phyloP scores from a whole-genome alignment of 1,284 basidiomycete species.

The Microbotryomycetes sp. region DNA sequence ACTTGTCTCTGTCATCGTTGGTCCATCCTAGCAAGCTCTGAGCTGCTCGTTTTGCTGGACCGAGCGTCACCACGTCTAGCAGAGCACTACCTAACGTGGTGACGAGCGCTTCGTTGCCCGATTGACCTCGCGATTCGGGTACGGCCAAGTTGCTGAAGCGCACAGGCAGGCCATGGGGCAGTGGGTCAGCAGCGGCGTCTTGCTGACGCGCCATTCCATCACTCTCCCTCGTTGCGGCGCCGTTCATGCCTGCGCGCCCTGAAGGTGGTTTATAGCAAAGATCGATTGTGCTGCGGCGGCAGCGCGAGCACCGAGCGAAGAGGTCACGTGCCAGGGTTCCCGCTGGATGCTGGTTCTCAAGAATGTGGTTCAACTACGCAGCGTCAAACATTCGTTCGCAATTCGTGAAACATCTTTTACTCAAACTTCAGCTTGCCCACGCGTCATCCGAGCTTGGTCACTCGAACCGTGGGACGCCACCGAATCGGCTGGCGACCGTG shows the following conservation, averaged over 20 bases:
- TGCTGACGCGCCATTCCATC: not conserved
- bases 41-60: slow-evolving; percentile 9
- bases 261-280: not conserved
- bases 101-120: slow-evolving; percentile 19
- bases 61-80: slow-evolving; percentile 15
- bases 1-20: not conserved
- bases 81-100: slow-evolving; percentile 9
- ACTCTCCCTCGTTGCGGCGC: not conserved
- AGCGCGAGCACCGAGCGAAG: not conserved
- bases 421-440: too few relatives aligned
- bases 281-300: not conserved
- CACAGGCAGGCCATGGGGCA: slow-evolving; percentile 25
- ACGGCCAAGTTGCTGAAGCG: slow-evolving; percentile 26
- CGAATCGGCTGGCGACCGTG: too few relatives aligned
- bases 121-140: slow-evolving; percentile 14
- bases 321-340: not conserved
- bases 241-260: not conserved
- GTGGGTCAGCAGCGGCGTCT: not conserved
- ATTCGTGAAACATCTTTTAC: too few relatives aligned
- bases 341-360: too few relatives aligned
- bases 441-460: too few relatives aligned
- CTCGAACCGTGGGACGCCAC: too few relatives aligned
- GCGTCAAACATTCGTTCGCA: too few relatives aligned
- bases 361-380: too few relatives aligned
- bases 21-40: not conserved